Evolutionary conservation across 2,329 filamentous ascomycete genomes (phyloP).

Genomic region (Botrytis porri): DNA sequence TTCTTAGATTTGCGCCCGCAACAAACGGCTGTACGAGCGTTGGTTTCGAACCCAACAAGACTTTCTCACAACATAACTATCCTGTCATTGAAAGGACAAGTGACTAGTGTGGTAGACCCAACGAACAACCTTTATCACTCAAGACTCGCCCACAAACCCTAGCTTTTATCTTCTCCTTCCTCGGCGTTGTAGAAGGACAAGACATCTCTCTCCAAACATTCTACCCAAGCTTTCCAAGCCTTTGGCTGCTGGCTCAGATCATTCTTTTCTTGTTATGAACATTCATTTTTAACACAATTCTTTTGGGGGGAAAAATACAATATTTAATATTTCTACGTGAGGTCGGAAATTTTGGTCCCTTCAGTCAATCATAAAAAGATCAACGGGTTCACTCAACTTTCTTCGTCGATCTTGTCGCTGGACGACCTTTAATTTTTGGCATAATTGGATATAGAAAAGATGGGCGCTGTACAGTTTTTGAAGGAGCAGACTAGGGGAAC

Average conservation of each 20-base stretch:
- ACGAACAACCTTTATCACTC: slow-evolving; percentile 26
- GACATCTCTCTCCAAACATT: slow-evolving; percentile 43
- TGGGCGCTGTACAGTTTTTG: slow-evolving; percentile 37
- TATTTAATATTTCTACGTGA: slow-evolving; percentile 30
- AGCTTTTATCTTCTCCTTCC: slow-evolving; percentile 37
- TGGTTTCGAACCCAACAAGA: slow-evolving; percentile 18
- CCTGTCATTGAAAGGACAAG: not conserved
- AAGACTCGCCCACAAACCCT: slow-evolving; percentile 36
- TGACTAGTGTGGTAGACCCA: not conserved
- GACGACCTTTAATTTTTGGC: slow-evolving; percentile 49
- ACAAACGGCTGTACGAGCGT: slow-evolving; percentile 30
- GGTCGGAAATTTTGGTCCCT: not conserved
- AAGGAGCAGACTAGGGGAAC: slow-evolving; percentile 64
- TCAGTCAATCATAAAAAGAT: not conserved
- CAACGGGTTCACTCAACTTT: not conserved
- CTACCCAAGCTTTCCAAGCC: slow-evolving; percentile 1
- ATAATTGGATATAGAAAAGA: slow-evolving; percentile 29
- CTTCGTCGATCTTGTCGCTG: slow-evolving; percentile 47
- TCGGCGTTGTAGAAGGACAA: slow-evolving; percentile 46
- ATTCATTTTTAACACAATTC: slow-evolving; percentile 35
- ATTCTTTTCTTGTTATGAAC: slow-evolving; percentile 43
- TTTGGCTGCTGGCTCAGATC: slow-evolving; percentile 57
- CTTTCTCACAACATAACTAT: not conserved
- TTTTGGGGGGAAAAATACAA: slow-evolving; percentile 27
- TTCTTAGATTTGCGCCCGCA: slow-evolving; percentile 21